Percentiles rank a stretch among this genome's conserved stretches.
Evolutionary conservation across 441 rosid species (phyloP).

Genomic region (Manihot esculenta): DNA sequence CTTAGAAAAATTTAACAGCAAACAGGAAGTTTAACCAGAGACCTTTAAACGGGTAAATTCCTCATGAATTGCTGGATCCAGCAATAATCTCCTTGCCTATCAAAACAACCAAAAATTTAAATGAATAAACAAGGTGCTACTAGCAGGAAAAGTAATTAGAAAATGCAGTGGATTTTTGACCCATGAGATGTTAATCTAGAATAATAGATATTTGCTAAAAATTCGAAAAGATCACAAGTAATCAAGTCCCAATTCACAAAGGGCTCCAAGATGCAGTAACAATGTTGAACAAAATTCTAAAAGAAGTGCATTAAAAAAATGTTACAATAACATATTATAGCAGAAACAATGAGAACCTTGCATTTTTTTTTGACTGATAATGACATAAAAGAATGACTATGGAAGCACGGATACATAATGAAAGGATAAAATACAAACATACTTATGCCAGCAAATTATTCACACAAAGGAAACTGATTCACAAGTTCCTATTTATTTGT

Average conservation of each 20-base stretch:
- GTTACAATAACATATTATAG: not conserved
- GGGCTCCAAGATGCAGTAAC: not conserved
- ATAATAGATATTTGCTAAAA: not conserved
- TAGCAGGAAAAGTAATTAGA: not conserved
- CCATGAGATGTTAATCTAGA: not conserved
- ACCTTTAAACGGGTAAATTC: constrained; percentile 95
- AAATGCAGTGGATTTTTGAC: not conserved
- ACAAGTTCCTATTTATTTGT: not conserved
- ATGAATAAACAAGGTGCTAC: not conserved
- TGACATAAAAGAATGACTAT: not conserved
- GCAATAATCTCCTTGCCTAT: constrained; percentile 85
- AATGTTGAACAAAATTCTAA: not conserved
- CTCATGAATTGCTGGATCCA: constrained; percentile 98
- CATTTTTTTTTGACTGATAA: not conserved
- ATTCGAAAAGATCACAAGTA: not conserved
- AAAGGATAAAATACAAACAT: not conserved
- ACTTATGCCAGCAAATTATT: not conserved
- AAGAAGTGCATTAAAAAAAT: not conserved
- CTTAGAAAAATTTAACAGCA: constrained; percentile 9
- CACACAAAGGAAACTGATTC: not conserved
- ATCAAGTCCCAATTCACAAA: not conserved
- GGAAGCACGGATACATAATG: not conserved
- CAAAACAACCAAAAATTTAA: constrained; percentile 29
- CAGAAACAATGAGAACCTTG: not conserved
- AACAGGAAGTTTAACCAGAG: constrained; percentile 29